Percentiles rank a stretch among this genome's conserved stretches.
Evolutionary conservation across 352 stramenopile species (phyloP).

Genomic region (Thalassiosira livingstoniorum): DNA sequence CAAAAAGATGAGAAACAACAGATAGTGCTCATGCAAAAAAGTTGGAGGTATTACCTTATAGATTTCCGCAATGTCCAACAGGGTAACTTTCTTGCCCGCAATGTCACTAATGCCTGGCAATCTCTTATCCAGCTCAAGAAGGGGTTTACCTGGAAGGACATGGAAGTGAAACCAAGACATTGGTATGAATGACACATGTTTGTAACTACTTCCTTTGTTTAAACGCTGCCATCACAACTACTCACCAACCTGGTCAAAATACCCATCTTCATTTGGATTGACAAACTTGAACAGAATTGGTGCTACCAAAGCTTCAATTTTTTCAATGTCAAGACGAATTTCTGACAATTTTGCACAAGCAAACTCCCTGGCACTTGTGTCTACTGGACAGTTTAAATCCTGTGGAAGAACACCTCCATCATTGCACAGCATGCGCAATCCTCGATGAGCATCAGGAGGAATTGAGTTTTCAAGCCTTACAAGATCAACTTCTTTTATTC

Average conservation of each 20-base stretch:
- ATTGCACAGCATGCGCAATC: slow-evolving; percentile 12
- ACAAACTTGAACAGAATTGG: slow-evolving; percentile 27
- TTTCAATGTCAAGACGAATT: slow-evolving; percentile 31
- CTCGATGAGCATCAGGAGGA: slow-evolving; percentile 13
- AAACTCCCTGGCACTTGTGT: slow-evolving; percentile 20
- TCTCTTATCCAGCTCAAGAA: slow-evolving; percentile 20
- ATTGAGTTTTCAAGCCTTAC: not conserved
- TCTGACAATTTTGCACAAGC: slow-evolving; percentile 37
- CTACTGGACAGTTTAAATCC: slow-evolving; percentile 18
- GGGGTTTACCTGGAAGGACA: not conserved
- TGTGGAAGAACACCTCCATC: not conserved
- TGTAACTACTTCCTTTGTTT: not conserved
- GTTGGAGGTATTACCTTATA: too few species aligned
- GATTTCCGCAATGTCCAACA: slow-evolving; percentile 49
- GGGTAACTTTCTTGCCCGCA: slow-evolving; percentile 27
- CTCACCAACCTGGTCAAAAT: slow-evolving; percentile 42
- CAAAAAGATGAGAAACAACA: slow-evolving; percentile 24
- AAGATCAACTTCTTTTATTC: not conserved
- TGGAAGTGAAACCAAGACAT: not conserved
- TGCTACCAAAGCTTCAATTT: slow-evolving; percentile 26
- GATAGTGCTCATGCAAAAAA: slow-evolving; percentile 10
- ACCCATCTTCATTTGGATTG: slow-evolving; percentile 20
- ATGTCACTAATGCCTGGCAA: slow-evolving; percentile 36
- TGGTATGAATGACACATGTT: not conserved
- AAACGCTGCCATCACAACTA: not conserved